Evolutionary conservation across 306 rosid species (phyloP), one percentile per base, ranked within the genome.

Genomic region (Morella rubra): DNA sequence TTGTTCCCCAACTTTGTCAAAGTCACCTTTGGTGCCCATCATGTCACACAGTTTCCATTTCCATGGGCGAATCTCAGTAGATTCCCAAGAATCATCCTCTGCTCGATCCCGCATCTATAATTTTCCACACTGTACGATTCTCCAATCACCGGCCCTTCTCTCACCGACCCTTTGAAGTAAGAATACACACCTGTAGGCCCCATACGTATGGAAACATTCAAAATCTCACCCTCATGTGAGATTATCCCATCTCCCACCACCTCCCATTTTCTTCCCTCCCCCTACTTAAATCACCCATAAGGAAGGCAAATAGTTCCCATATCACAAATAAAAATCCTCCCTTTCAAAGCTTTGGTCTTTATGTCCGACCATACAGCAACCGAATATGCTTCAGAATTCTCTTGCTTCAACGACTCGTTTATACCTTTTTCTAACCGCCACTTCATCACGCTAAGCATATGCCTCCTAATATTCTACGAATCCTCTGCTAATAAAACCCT

Each of bases 371-470:
- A 60, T 72, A 44, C 3, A 41, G 44, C 42, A 86, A 90, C 86
- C 83, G 97, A 91, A 91, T 91, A 91, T 91, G 92, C 94, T 62
- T 27, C 49, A 81, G 69, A 80, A 86, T 91, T 82, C 83, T 79
- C 78, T 76, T 78, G 66, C 85, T 85, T 72, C 76, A 72, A 76
- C 83, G 79, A 86, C 89, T 82, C 82, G 7, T 81, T 89, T 82
- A 46, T 80, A 51, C 84, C 74, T 32, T 83, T 77, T 87, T 73
- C 54, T 47, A 86, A 87, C 77, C 19, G 83, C 88, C 82, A 82
- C 87, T 85, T 77, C 85, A 78, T 84, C 93, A 89, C 90, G 90
- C 87, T 77, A 93, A 86, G 98, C 87, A 91, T 89, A 93, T 93
- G 85, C 98, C 47, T 74, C 69, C 70, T 84, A 86, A 89, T 91